Base-by-base conservation (phyloP, 2,329 filamentous ascomycete genomes). In the Corynespora cassiicola region DNA sequence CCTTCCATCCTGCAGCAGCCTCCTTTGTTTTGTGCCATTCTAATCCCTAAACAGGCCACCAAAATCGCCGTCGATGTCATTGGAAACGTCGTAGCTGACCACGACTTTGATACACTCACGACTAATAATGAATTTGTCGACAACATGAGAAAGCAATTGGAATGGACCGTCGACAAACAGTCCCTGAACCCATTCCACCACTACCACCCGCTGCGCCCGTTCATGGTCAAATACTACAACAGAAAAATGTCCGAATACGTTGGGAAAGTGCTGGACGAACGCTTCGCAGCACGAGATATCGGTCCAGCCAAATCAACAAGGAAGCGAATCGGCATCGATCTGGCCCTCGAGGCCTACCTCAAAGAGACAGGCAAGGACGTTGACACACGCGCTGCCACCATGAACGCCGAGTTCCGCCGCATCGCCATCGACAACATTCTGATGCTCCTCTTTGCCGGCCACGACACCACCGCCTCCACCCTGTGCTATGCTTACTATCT, bases 41-140 rank as follows among this genome's bases (percentile, higher is more conserved):
- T 31, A 8, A 17, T 14, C 7, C 28, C 9, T 5, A 16, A 9
- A 10, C 24, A 49, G 39, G 63, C 66, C 4, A 71, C 66, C 5
- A 66, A 64, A 18, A 43, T 73, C 10, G 70, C 70, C 2, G 63
- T 74, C 11, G 69, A 73, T 42, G 61, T 74, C 21, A 74, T 74
- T 31, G 70, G 69, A 6, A 67, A 66, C 35, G 60, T 72, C 1
- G 60, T 72, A 3, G 58, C 58, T 25, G 69, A 70, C 33, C 46
- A 64, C 23, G 59, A 68, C 25, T 63, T 74, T 34, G 56, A 63
- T n/a, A 63, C 63, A 8, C 64, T 72, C 26, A 54, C 45, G 12
- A 42, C 47, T 0, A 38, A 58, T 9, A 69, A 71, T 36, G 55
- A 63, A 9, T 63, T 74, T 17, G 58, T 72, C 6, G 50, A 58